Evolutionary conservation across 225 moss, liverwort and hornwort species (phyloP).

Genomic region (Polytrichum formosum): DNA sequence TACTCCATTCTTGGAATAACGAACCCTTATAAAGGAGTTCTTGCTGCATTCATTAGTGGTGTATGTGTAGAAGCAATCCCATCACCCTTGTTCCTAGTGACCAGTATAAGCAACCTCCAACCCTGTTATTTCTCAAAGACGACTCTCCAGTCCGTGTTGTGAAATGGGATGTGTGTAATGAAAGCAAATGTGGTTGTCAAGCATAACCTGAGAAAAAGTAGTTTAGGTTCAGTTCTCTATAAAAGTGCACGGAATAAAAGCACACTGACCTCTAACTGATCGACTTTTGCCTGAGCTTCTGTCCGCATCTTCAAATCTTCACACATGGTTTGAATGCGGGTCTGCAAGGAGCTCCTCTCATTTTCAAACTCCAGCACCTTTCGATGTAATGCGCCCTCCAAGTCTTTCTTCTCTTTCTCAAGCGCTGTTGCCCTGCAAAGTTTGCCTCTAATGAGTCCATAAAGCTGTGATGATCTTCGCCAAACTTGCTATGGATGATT

Average conservation of each 20-base stretch:
- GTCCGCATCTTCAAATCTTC: conserved; percentile 62
- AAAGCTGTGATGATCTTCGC: not conserved
- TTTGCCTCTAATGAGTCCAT: too few relatives aligned
- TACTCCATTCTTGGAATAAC: too few relatives aligned
- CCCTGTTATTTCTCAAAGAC: too few relatives aligned
- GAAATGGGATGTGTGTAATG: too few relatives aligned
- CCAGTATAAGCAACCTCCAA: too few relatives aligned
- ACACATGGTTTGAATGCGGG: conserved; percentile 69
- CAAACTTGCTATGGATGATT: not conserved
- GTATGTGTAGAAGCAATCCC: too few relatives aligned
- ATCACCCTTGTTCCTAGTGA: too few relatives aligned
- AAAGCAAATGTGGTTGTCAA: too few relatives aligned
- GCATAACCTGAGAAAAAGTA: too few relatives aligned
- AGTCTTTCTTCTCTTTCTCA: conserved; percentile 94
- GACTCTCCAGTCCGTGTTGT: too few relatives aligned
- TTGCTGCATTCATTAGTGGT: too few relatives aligned
- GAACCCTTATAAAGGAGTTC: too few relatives aligned
- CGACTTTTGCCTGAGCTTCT: conserved; percentile 57
- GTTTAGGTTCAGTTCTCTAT: not conserved
- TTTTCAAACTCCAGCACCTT: conserved; percentile 79
- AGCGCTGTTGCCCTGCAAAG: conserved; percentile 78
- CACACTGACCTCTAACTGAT: conserved; percentile 67
- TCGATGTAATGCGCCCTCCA: conserved; percentile 67
- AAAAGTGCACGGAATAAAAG: not conserved
- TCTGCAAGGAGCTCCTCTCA: conserved; percentile 61